Base-by-base conservation (phyloP, 495 filamentous ascomycete species). In the Penicillium soppii region DNA sequence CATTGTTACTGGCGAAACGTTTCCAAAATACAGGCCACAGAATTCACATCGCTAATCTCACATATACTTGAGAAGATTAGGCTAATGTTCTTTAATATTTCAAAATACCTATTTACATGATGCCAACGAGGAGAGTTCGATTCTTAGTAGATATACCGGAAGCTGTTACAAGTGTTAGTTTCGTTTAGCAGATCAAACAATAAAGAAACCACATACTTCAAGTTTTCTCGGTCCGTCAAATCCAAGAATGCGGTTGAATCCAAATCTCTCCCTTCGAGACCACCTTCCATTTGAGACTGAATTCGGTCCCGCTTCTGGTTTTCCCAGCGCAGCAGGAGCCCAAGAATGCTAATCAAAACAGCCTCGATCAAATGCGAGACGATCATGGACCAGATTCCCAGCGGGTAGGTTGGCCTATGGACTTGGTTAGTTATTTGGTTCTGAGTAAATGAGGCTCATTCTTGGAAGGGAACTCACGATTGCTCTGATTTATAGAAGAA, bases 351-450 rank as follows among this genome's bases (percentile, higher is more conserved):
- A 22, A 83, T 74, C 1, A 82, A 57, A 15, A 70, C 58, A 17
- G 73, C 77, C 59, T 83, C 78, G 30, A 79, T 69, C 16, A 83
- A 59, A 53, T 85, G 81, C 9, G 76, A 78, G 6, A 84, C 78
- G 45, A 87, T 82, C 72, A 85, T 83, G 1, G 76, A 79, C 70
- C 81, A 83, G 40, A 86, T 82, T 4, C 81, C 83, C 15, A 84
- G 76, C 2, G 62, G 51, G 49, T 86, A 85, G 4, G 67, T 68
- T 16, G 81, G 82, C 16, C 72, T 76, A 17, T 15, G 16, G 10
- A 1, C 26, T 9, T 5, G 7, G 39, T 58, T 43, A 50, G 48
- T 33, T 38, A 26, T 19, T 12, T 25, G 9, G 2, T n/a, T 5
- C 7, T 19, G 43, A 12, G 23, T 1, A 47, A n/a, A 10, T 0